Base-by-base conservation (phyloP, 768 basidiomycete genomes). In the Lentinula boryana region DNA sequence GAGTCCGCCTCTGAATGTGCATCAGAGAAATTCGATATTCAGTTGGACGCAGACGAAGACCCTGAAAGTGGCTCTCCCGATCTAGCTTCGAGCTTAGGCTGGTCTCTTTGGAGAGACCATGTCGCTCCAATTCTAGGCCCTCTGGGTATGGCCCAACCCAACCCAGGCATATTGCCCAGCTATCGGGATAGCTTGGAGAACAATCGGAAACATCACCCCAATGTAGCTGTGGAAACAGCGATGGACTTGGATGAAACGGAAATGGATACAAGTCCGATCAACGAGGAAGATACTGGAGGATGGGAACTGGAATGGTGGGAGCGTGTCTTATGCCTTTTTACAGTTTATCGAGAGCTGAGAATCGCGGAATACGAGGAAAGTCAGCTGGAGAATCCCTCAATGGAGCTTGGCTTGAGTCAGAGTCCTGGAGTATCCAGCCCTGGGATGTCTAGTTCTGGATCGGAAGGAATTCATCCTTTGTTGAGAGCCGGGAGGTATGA, bases 261-360 rank as follows among this genome's bases (percentile, higher is more conserved):
- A 18, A n/a, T 48, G 9, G n/a, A 48, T 12, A 18, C 46, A 21
- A 12, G 46, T 48, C 46, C 21, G 3, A 23, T 9, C 21, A 12
- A 21, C 8, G 46, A 48, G 18, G 46, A 48, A 7, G 46, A 48
- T 4, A 5, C 41, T 15, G 5, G 13, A 15, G 21, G 9, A 7
- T 48, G 46, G 46, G 63, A 57, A 57, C 63, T 38, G 59, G 58
- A 15, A 76, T 77, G 76, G 63, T 78, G 31, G 70, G 79, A 84
- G 62, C 68, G 72, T 3, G 38, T 76, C 3, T 67, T 88, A 0
- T 76, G 82, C 18, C 68, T 73, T 1, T 81, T 88, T 56, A 83
- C 87, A 0, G 74, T 81, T 56, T 89, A 88, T 62, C 70, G 73
- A 3, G 84, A 86, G 60, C 71, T 89, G 38, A 75, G 77, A 43